Evolutionary conservation across 208 protist species (phyloP).

Genomic region (Wallacemonas sp.): DNA sequence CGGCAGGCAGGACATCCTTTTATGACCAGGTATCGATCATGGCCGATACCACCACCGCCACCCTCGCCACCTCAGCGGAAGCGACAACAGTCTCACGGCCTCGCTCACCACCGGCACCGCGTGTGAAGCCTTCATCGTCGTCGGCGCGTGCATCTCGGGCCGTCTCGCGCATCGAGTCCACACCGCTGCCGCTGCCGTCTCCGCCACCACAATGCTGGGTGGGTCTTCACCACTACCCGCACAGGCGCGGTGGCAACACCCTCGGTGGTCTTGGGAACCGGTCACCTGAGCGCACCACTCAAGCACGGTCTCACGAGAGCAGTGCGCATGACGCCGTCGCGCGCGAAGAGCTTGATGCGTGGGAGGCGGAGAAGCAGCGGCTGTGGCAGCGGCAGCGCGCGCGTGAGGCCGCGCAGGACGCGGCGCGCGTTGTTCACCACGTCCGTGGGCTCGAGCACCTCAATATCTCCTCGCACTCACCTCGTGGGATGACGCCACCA

Average conservation of each 20-base stretch:
- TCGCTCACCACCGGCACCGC: not conserved
- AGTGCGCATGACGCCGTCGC: too few relatives aligned
- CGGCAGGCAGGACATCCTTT: not conserved
- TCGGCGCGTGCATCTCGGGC: too few relatives aligned
- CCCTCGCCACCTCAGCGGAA: not conserved
- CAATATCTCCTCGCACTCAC: too few relatives aligned
- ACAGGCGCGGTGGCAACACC: too few relatives aligned
- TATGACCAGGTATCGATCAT: not conserved
- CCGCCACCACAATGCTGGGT: conserved; percentile 7
- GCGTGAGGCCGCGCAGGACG: not conserved
- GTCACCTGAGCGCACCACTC: too few relatives aligned
- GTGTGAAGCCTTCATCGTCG: too few relatives aligned
- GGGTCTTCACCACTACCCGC: conserved; percentile 3
- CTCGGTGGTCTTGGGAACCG: too few relatives aligned
- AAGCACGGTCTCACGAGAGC: too few relatives aligned
- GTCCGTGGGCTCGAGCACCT: not conserved
- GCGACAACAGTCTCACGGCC: not conserved
- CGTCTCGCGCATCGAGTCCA: too few relatives aligned
- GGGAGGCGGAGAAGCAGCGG: not conserved
- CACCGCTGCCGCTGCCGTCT: too few relatives aligned
- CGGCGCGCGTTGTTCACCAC: not conserved
- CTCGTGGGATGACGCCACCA: too few relatives aligned
- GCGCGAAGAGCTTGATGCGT: too few relatives aligned
- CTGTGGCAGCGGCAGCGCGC: conserved; percentile 2
- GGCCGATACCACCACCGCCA: not conserved